A percentile compares a stretch with the other conserved stretches of the same genome.
phyloP scores from a whole-genome alignment of 495 filamentous ascomycete genomes.

The Xylaria grammica region DNA sequence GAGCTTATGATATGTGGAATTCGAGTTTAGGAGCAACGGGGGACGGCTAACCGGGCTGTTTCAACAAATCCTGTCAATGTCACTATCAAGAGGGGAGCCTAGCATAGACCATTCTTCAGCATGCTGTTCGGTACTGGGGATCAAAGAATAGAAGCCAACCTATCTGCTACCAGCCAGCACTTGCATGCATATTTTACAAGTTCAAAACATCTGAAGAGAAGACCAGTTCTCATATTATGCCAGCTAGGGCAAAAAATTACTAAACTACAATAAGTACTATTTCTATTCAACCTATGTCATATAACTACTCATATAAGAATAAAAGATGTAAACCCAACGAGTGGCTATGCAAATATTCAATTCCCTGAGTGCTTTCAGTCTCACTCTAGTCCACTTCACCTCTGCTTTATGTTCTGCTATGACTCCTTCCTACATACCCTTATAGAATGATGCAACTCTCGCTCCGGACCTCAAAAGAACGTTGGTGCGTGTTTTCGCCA shows the following conservation, averaged over 20 bases:
- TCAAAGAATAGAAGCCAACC: constrained; percentile 4
- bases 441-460: not conserved
- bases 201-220: not conserved
- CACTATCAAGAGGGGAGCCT: not conserved
- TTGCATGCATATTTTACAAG: not conserved
- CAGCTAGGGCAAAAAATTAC: not conserved
- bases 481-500: constrained; percentile 3
- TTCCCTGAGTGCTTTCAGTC: not conserved
- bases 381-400: not conserved
- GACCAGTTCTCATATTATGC: not conserved
- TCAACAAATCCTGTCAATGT: not conserved
- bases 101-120: not conserved
- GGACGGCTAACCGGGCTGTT: not conserved
- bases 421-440: not conserved
- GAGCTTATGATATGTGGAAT: not conserved
- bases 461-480: not conserved
- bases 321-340: not conserved
- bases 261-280: not conserved
- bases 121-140: not conserved
- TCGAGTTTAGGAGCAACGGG: not conserved
- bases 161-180: not conserved
- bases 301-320: not conserved
- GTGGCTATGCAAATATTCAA: not conserved
- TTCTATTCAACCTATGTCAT: not conserved
- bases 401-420: not conserved